phyloP scores from a whole-genome alignment of 1,139 yeast species.

The Candida sanyaensis region DNA sequence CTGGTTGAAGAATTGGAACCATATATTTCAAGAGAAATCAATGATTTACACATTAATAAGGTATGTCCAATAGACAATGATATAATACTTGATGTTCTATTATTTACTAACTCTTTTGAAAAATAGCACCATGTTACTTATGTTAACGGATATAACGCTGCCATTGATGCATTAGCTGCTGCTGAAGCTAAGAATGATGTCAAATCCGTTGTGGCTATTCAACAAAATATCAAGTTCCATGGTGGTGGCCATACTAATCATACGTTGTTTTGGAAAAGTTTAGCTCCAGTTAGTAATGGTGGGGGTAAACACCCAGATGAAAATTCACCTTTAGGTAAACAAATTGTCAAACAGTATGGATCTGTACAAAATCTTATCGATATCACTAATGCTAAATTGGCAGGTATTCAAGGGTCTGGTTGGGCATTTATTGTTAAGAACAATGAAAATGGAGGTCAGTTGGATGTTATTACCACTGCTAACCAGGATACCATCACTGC shows the following conservation, averaged over 20 bases:
- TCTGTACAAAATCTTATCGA: constrained; percentile 41
- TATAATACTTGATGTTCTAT: no score
- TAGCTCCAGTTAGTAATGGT: constrained; percentile 40
- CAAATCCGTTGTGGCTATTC: constrained; percentile 36
- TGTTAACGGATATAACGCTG: constrained; percentile 43
- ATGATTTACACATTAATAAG: constrained; percentile 42
- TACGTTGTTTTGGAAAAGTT: constrained; percentile 45
- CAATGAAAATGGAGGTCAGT: constrained; percentile 37
- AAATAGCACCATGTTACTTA: constrained; percentile 41
- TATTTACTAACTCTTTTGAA: no score
- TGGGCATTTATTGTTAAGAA: constrained; percentile 52
- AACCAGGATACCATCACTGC: constrained; percentile 50
- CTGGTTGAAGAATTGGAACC: constrained; percentile 45
- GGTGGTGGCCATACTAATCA: constrained; percentile 51
- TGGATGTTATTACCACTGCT: constrained; percentile 45
- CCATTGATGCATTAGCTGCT: constrained; percentile 37
- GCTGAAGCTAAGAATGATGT: constrained; percentile 41
- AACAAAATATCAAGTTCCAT: constrained; percentile 43
- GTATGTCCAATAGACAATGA: not conserved
- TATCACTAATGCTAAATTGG: constrained; percentile 40
- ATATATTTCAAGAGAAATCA: constrained; percentile 42
- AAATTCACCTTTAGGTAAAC: constrained; percentile 34
- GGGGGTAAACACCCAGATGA: constrained; percentile 43
- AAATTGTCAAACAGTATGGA: constrained; percentile 41
- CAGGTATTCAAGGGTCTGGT: constrained; percentile 50